Evolutionary conservation across 805 yeast species (phyloP).

Genomic region (Ogataea degrootiae): DNA sequence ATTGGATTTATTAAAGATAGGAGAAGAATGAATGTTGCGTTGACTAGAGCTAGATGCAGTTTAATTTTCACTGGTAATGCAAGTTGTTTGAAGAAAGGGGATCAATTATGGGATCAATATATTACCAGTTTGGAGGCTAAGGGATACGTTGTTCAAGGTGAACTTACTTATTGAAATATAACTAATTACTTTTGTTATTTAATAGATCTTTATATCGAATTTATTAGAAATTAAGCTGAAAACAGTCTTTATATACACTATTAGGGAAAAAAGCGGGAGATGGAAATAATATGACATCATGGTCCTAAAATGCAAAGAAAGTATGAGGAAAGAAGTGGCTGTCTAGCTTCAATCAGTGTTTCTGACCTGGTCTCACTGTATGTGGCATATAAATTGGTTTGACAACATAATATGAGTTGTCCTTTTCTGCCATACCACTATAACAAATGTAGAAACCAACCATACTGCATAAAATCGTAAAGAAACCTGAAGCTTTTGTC

Average conservation of each 20-base stretch:
- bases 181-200: not conserved
- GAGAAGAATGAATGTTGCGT: constrained; percentile 65
- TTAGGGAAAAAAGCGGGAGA: too few species aligned
- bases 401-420: constrained; percentile 54
- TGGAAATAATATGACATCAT: too few species aligned
- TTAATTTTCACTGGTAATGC: constrained; percentile 60
- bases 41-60: constrained; percentile 65
- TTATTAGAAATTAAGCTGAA: not conserved
- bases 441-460: constrained; percentile 43
- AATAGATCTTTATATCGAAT: not conserved
- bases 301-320: too few species aligned
- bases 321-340: too few species aligned
- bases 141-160: constrained; percentile 25
- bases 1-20: constrained; percentile 61
- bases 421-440: constrained; percentile 44
- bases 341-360: too few species aligned
- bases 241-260: too few species aligned
- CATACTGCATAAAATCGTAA: constrained; percentile 39
- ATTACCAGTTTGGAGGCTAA: constrained; percentile 36
- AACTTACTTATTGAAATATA: constrained; percentile 4
- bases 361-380: constrained; percentile 12
- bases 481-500: constrained; percentile 44
- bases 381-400: constrained; percentile 48
- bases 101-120: constrained; percentile 47
- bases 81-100: constrained; percentile 41